Evolutionary conservation across 2,329 filamentous ascomycete genomes (phyloP).

Genomic region (Ophiobolus disseminans): DNA sequence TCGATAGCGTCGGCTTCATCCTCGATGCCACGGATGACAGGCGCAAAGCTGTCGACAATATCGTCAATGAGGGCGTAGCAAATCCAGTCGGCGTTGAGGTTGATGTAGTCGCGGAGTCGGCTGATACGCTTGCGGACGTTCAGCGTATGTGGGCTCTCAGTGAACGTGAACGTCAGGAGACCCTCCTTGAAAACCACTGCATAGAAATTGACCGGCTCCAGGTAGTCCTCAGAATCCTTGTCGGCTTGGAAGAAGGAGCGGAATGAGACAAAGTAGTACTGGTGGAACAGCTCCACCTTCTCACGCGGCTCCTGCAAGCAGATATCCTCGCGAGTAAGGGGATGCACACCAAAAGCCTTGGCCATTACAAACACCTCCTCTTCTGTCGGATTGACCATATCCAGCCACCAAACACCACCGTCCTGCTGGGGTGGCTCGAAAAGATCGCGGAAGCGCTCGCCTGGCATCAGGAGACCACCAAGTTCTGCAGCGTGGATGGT

Average conservation of each 20-base stretch:
- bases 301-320: conserved; percentile 93
- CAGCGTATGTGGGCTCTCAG: conserved; percentile 82
- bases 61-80: conserved; percentile 99
- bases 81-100: conserved; percentile 96
- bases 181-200: conserved; percentile 97
- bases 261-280: conserved; percentile 98
- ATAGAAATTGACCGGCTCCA: conserved; percentile 95
- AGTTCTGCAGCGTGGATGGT: conserved; percentile 91
- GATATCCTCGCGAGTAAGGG: conserved; percentile 95
- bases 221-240: conserved; percentile 78
- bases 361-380: conserved; percentile 88
- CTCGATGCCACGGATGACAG: conserved; percentile 86
- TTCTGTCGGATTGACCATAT: conserved; percentile 87
- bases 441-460: conserved; percentile 86
- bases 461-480: conserved; percentile 85
- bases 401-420: conserved; percentile 97
- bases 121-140: conserved; percentile 92
- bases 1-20: conserved; percentile 90
- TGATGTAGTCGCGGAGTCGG: conserved; percentile 91
- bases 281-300: conserved; percentile 96
- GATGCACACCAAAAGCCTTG: conserved; percentile 94
- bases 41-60: conserved; percentile 95
- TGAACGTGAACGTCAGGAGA: conserved; percentile 92
- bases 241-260: conserved; percentile 88
- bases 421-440: conserved; percentile 72